Percentiles rank a stretch among this genome's conserved stretches.
Conservation (phyloP, 495 filamentous ascomycete genomes). For the Penicillium argentinense region DNA sequence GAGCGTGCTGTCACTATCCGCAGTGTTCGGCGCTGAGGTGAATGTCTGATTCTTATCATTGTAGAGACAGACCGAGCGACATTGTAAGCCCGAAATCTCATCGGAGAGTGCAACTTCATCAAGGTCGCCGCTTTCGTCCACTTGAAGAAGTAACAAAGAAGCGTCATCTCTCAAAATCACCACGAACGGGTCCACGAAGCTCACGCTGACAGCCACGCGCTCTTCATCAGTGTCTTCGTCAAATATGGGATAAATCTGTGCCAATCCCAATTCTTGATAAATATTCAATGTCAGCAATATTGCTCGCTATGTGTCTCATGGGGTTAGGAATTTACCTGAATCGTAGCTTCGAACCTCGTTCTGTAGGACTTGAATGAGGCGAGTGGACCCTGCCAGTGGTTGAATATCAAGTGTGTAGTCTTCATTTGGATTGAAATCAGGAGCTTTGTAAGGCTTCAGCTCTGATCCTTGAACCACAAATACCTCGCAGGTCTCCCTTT, state of each 20-base stretch:
- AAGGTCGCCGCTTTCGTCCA: slow-evolving; percentile 77
- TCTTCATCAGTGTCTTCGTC: slow-evolving; percentile 85
- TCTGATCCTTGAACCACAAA: slow-evolving; percentile 26
- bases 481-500: slow-evolving; percentile 44
- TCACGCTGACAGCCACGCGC: slow-evolving; percentile 73
- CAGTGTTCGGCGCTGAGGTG: slow-evolving; percentile 34
- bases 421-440: slow-evolving; percentile 87
- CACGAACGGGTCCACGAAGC: slow-evolving; percentile 86
- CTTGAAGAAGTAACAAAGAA: slow-evolving; percentile 70
- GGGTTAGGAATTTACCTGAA: slow-evolving; percentile 58
- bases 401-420: slow-evolving; percentile 81
- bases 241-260: slow-evolving; percentile 84
- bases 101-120: slow-evolving; percentile 73
- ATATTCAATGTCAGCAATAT: background rate
- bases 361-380: slow-evolving; percentile 80
- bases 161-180: slow-evolving; percentile 80
- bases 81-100: slow-evolving; percentile 57
- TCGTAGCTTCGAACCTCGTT: slow-evolving; percentile 87
- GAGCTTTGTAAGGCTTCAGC: slow-evolving; percentile 36
- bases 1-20: slow-evolving; percentile 51
- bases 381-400: slow-evolving; percentile 67
- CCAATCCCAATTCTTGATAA: slow-evolving; percentile 70
- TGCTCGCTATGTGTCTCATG: background rate
- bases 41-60: slow-evolving; percentile 62
- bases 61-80: slow-evolving; percentile 81